phyloP scores from a whole-genome alignment of 805 yeast genomes.

The Kockiozyma suomiensis region DNA sequence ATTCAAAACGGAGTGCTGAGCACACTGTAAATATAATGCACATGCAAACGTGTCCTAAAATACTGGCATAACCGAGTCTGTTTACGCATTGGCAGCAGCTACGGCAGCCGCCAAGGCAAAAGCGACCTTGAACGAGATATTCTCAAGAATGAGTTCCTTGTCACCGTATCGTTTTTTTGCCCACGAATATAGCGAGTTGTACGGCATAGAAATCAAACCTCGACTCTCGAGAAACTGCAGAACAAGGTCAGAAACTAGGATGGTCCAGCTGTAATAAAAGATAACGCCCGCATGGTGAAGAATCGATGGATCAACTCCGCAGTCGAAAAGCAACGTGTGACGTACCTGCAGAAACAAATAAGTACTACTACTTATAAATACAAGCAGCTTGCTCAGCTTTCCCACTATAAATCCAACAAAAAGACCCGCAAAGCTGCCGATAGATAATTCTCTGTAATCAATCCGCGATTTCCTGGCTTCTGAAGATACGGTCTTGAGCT shows the following conservation, averaged over 20 bases:
- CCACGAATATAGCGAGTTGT: constrained; percentile 40
- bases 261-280: neutral
- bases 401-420: constrained; percentile 58
- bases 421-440: constrained; percentile 60
- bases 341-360: constrained; percentile 40
- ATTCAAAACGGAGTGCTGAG: neutral
- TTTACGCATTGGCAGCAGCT: constrained; percentile 52
- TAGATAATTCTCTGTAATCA: constrained; percentile 57
- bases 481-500: neutral
- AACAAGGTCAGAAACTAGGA: neutral
- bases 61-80: too few species aligned
- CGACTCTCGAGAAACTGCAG: constrained; percentile 55
- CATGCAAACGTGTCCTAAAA: neutral
- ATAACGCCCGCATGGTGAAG: constrained; percentile 5
- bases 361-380: constrained; percentile 49
- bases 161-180: constrained; percentile 47
- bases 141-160: constrained; percentile 53
- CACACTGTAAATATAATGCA: neutral
- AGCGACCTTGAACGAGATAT: constrained; percentile 59
- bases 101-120: constrained; percentile 55
- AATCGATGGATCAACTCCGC: neutral
- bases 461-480: constrained; percentile 34
- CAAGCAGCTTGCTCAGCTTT: constrained; percentile 55
- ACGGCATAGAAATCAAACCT: constrained; percentile 49
- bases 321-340: neutral